phyloP scores from a whole-genome alignment of 1,139 yeast species.

The Taphrina wiesneri region DNA sequence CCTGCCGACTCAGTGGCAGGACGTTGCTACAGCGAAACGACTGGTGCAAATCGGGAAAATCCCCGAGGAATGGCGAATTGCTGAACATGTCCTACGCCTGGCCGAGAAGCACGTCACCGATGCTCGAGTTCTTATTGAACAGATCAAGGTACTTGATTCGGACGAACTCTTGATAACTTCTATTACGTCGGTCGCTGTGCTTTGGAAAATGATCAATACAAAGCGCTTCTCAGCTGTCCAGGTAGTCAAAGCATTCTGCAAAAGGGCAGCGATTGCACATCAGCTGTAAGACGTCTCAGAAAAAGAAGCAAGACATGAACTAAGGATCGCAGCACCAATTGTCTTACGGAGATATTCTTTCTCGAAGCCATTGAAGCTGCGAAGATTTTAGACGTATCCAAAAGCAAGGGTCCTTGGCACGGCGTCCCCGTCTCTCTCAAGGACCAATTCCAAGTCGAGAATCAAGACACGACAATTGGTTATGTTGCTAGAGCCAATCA shows the following conservation, averaged over 20 bases:
- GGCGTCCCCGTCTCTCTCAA: conserved; percentile 75
- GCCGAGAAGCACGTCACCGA: background rate
- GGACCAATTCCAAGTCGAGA: conserved; percentile 49
- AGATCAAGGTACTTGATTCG: background rate
- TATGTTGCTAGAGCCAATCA: conserved; percentile 50
- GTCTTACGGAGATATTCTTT: conserved; percentile 44
- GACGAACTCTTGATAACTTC: background rate
- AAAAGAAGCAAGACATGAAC: background rate
- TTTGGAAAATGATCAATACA: conserved; percentile 47
- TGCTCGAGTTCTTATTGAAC: background rate
- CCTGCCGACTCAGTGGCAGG: background rate
- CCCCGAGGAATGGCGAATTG: conserved; percentile 11
- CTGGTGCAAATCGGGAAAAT: background rate
- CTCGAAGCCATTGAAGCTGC: conserved; percentile 50
- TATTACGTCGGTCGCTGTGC: conserved; percentile 7
- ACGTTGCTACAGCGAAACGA: background rate
- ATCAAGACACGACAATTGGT: conserved; percentile 58
- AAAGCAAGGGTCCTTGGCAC: conserved; percentile 55
- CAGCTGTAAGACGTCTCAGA: conserved; percentile 37
- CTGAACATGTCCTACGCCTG: background rate
- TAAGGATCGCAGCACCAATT: conserved; percentile 45
- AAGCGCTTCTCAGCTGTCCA: conserved; percentile 52
- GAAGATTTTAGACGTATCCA: conserved; percentile 52
- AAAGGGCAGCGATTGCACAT: conserved; percentile 55
- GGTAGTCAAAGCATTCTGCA: conserved; percentile 56